phyloP scores from a whole-genome alignment of 495 filamentous ascomycete species.

The Hypoxylon crocopeplum region DNA sequence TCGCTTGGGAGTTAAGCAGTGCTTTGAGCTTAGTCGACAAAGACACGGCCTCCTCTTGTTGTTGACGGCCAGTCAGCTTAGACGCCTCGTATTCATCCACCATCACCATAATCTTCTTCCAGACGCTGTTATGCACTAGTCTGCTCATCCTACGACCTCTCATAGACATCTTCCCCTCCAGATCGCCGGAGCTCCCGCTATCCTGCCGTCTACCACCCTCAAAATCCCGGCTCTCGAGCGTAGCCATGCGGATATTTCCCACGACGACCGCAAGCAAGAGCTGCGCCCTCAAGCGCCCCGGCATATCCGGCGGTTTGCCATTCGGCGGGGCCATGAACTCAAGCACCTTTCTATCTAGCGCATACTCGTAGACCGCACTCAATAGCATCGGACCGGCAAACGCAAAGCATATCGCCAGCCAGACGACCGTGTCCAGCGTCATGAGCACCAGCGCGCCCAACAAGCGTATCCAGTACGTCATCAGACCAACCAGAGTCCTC shows the following conservation, averaged over 20 bases:
- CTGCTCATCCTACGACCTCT: slow-evolving; percentile 6
- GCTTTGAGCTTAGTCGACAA: slow-evolving; percentile 39
- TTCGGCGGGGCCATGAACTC: slow-evolving; percentile 33
- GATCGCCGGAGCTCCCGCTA: slow-evolving; percentile 7
- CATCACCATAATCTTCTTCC: slow-evolving; percentile 37
- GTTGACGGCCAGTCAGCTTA: neutral
- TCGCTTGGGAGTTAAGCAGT: slow-evolving; percentile 38
- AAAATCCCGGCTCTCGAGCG: slow-evolving; percentile 24
- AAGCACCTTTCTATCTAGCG: slow-evolving; percentile 43
- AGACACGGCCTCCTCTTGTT: slow-evolving; percentile 15
- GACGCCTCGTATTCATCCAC: slow-evolving; percentile 35
- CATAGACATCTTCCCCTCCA: slow-evolving; percentile 7
- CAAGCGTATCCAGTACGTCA: slow-evolving; percentile 38
- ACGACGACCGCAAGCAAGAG: slow-evolving; percentile 40
- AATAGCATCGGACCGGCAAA: slow-evolving; percentile 49
- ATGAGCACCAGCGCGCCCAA: slow-evolving; percentile 38
- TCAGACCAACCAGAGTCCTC: slow-evolving; percentile 21
- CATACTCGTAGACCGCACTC: slow-evolving; percentile 50
- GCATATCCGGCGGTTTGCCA: slow-evolving; percentile 20
- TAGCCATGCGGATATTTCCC: slow-evolving; percentile 46
- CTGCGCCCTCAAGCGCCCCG: slow-evolving; percentile 35
- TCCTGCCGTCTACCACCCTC: slow-evolving; percentile 2
- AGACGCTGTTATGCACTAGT: slow-evolving; percentile 38
- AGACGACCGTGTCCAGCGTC: slow-evolving; percentile 44
- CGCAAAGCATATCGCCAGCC: slow-evolving; percentile 47